These are phyloP conservation scores for Vickermania ingenoplastis DNA, from an alignment of 208 protist genomes.

Conservation along the genomic window DNA sequence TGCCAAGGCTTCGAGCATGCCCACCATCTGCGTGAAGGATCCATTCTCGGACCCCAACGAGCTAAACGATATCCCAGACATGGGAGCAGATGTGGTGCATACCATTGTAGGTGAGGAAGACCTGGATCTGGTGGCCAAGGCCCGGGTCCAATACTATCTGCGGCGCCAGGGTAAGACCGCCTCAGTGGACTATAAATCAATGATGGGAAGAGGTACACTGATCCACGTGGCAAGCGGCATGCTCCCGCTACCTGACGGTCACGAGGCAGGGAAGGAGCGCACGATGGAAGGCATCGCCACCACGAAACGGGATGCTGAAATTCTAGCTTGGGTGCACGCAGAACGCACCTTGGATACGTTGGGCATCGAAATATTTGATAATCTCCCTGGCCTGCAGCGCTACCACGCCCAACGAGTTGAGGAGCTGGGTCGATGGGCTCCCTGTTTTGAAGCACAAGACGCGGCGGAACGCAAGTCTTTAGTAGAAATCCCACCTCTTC, in stretches of 20 bases:
- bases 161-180: conserved; percentile 12
- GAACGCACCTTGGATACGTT: conserved; percentile 66
- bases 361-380: conserved; percentile 68
- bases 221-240: conserved; percentile 18
- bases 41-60: neutral
- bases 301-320: conserved; percentile 75
- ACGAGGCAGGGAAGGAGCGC: neutral
- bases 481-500: conserved; percentile 6
- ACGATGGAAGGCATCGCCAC: conserved; percentile 41
- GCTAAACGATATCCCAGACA: conserved; percentile 16
- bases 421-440: conserved; percentile 29
- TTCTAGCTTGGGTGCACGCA: conserved; percentile 87
- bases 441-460: neutral
- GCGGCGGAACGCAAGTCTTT: neutral
- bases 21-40: neutral
- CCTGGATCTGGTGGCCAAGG: conserved; percentile 39
- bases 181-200: conserved; percentile 8
- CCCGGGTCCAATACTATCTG: conserved; percentile 81
- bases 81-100: conserved; percentile 34
- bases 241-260: conserved; percentile 1
- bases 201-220: conserved; percentile 16
- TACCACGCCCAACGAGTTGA: conserved; percentile 48
- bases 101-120: neutral
- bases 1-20: neutral
- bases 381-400: conserved; percentile 66